These are phyloP conservation scores for Oryza rufipogon DNA, from an alignment of 176 grass and related monocot species.

Conservation along the genomic window DNA sequence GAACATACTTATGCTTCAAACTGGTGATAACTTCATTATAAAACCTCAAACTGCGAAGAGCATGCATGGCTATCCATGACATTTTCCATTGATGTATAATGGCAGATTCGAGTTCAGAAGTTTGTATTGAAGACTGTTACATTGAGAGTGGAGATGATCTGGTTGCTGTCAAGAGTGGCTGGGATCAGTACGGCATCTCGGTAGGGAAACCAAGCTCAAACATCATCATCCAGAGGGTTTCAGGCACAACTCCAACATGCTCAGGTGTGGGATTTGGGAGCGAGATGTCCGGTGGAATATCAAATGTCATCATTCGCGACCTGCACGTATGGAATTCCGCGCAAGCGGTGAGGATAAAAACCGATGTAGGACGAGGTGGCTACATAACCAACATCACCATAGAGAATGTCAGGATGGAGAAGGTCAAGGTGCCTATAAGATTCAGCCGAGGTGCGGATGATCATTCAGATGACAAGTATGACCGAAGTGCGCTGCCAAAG, in stretches of 20 bases:
- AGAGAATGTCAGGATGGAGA: conserved; percentile 63
- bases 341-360: conserved; percentile 67
- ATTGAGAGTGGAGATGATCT: conserved; percentile 89
- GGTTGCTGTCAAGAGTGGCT: conserved; percentile 88
- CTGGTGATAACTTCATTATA: background rate
- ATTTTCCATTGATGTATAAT: conserved; percentile 35
- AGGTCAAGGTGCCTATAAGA: conserved; percentile 78
- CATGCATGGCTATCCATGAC: background rate
- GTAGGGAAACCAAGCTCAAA: conserved; percentile 66
- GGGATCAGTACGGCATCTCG: conserved; percentile 90
- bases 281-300: conserved; percentile 92
- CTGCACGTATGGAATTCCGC: conserved; percentile 79
- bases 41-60: background rate
- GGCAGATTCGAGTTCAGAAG: conserved; percentile 85
- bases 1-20: background rate
- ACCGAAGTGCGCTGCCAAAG: conserved; percentile 53
- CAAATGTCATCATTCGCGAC: conserved; percentile 58
- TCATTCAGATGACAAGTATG: conserved; percentile 55
- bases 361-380: conserved; percentile 71
- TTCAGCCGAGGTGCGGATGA: conserved; percentile 76
- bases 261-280: conserved; percentile 88
- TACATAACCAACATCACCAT: conserved; percentile 86
- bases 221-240: conserved; percentile 73
- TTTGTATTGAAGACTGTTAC: conserved; percentile 88
- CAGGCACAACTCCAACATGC: conserved; percentile 88